Percentiles rank a stretch among this genome's conserved stretches.
phyloP scores from a whole-genome alignment of 2,329 filamentous ascomycete species.

The Lachnellula arida region DNA sequence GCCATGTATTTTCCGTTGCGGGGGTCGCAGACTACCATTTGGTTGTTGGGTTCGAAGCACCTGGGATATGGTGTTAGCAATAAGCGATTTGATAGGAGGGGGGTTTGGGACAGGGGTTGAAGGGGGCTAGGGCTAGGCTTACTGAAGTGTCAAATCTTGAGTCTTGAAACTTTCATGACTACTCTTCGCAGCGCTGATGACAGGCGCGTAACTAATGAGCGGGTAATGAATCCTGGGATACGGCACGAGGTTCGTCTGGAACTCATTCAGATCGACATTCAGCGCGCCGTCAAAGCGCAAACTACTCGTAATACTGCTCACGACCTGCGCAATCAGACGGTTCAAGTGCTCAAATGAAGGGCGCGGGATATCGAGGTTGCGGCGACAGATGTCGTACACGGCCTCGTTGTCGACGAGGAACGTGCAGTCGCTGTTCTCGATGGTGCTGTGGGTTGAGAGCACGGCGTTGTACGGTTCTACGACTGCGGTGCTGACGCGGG shows the following conservation, averaged over 20 bases:
- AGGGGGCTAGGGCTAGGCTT: constrained; percentile 21
- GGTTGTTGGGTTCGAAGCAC: constrained; percentile 64
- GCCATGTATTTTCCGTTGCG: constrained; percentile 67
- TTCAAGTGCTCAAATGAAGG: constrained; percentile 62
- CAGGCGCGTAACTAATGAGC: constrained; percentile 60
- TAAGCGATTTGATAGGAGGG: background rate
- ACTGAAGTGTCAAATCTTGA: constrained; percentile 61
- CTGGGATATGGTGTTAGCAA: constrained; percentile 13
- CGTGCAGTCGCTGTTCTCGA: constrained; percentile 64
- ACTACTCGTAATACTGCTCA: constrained; percentile 62
- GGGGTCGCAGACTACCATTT: constrained; percentile 66
- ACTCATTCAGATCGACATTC: constrained; percentile 65
- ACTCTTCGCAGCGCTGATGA: constrained; percentile 56
- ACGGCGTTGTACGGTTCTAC: constrained; percentile 66
- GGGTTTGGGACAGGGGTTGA: constrained; percentile 8
- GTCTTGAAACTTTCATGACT: constrained; percentile 64
- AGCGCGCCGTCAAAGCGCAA: constrained; percentile 61
- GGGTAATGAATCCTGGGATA: constrained; percentile 66
- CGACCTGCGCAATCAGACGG: constrained; percentile 62
- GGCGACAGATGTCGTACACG: constrained; percentile 63
- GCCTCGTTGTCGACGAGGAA: constrained; percentile 67
- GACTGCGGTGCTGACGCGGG: constrained; percentile 60
- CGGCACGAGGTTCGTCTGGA: constrained; percentile 65
- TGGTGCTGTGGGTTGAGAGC: constrained; percentile 52
- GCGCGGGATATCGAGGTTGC: constrained; percentile 59